These are phyloP conservation scores for Nicotiana noctiflora DNA, from an alignment of 257 asterid species.

Conservation along the genomic window DNA sequence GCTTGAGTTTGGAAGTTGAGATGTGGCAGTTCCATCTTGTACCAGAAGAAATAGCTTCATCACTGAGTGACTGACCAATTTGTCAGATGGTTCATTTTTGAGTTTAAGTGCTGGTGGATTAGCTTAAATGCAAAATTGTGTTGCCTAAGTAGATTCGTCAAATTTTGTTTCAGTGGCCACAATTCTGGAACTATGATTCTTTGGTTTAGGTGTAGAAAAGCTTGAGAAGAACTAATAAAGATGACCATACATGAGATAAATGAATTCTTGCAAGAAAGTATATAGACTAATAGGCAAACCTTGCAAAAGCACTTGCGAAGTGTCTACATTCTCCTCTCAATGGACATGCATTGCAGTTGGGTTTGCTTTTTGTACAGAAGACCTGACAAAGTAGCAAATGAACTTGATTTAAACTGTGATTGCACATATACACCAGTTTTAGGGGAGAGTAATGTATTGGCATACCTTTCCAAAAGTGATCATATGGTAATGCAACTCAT, in stretches of 20 bases:
- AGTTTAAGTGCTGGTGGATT: not conserved
- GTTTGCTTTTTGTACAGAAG: conserved; percentile 50
- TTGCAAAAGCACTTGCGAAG: conserved; percentile 54
- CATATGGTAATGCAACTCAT: conserved; percentile 50
- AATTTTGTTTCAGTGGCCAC: not conserved
- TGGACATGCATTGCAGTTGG: conserved; percentile 57
- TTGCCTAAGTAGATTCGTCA: not conserved
- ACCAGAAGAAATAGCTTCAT: conserved; percentile 5
- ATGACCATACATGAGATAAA: not conserved
- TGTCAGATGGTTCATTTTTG: not conserved
- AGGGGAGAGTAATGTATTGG: not conserved
- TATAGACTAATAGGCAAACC: conserved; percentile 21
- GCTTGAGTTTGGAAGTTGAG: not conserved
- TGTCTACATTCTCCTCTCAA: conserved; percentile 63
- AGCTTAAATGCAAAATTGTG: not conserved
- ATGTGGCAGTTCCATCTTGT: not conserved
- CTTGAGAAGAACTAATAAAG: conserved; percentile 1
- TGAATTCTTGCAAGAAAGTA: not conserved
- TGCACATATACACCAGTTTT: not conserved
- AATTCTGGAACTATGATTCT: not conserved
- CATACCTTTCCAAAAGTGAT: conserved; percentile 58
- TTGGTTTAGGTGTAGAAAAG: not conserved
- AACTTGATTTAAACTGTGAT: conserved; percentile 7
- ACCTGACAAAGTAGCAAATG: conserved; percentile 21
- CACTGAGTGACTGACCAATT: not conserved